Conservation (phyloP, 2,329 filamentous ascomycete species). For the Cylindrodendrum hubeiense region DNA sequence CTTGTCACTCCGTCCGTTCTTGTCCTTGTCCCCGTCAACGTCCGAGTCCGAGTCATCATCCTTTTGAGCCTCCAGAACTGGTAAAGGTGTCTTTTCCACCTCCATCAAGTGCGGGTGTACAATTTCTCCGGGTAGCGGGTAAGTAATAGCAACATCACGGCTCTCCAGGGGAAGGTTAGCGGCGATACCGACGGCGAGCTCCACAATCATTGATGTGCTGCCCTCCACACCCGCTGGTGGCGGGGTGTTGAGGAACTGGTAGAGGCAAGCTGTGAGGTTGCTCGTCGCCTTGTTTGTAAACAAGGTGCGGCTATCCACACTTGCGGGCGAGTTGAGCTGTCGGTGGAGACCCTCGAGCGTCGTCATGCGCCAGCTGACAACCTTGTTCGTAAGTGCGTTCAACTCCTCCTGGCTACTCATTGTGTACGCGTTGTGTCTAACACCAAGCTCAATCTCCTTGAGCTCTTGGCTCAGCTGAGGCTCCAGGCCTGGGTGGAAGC, state of each 20-base stretch:
- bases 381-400: constrained; percentile 86
- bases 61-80: constrained; percentile 66
- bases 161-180: constrained; percentile 91
- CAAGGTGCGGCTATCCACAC: constrained; percentile 73
- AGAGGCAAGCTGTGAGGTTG: constrained; percentile 76
- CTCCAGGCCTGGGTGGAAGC: constrained; percentile 92
- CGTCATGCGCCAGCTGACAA: constrained; percentile 92
- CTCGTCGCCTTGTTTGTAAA: constrained; percentile 79
- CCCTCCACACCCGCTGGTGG: constrained; percentile 86
- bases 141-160: constrained; percentile 88
- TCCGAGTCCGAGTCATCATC: constrained; percentile 56
- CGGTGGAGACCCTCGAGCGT: constrained; percentile 91
- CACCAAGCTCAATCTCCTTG: constrained; percentile 89
- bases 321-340: constrained; percentile 73
- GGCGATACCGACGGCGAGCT: constrained; percentile 87
- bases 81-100: constrained; percentile 79
- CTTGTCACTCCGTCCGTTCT: constrained; percentile 59
- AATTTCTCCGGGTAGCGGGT: constrained; percentile 81
- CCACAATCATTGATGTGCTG: constrained; percentile 91
- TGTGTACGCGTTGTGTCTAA: constrained; percentile 81
- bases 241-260: constrained; percentile 80
- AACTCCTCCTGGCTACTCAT: constrained; percentile 86
- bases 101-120: constrained; percentile 86
- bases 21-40: constrained; percentile 57
- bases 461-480: constrained; percentile 79